Percentiles rank a stretch among this genome's conserved stretches.
These are phyloP conservation scores for Kurtzmaniella natalensis DNA, from an alignment of 1,139 yeast genomes.

Conservation along the genomic window DNA sequence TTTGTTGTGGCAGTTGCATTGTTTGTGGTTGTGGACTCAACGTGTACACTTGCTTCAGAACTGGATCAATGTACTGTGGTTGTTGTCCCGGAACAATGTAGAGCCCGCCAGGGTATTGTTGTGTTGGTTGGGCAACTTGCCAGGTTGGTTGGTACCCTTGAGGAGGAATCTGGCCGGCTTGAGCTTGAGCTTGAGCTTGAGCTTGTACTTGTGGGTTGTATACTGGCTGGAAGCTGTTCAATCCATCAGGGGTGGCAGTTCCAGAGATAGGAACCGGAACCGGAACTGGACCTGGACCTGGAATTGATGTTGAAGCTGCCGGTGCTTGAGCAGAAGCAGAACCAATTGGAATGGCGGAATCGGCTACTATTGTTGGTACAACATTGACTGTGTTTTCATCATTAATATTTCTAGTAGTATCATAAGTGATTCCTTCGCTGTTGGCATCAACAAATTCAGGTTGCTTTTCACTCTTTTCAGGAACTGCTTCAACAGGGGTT, in stretches of 20 bases:
- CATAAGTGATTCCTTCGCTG: too few species aligned
- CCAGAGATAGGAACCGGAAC: conserved; percentile 10
- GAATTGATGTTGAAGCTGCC: conserved; percentile 6
- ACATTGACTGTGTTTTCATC: not conserved
- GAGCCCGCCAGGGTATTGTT: conserved; percentile 5
- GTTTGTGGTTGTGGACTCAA: conserved; percentile 26
- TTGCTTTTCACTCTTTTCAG: too few species aligned
- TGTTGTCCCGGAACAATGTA: conserved; percentile 17
- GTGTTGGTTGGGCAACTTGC: too few species aligned
- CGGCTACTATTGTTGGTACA: not conserved
- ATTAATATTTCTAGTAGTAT: not conserved
- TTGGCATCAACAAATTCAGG: too few species aligned
- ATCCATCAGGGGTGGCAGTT: conserved; percentile 16
- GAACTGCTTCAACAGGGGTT: conserved; percentile 35
- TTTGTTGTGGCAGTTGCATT: conserved; percentile 8
- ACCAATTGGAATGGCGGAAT: not conserved
- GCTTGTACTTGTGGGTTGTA: not conserved
- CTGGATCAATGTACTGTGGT: conserved; percentile 44
- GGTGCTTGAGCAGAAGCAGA: not conserved
- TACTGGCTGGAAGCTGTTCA: too few species aligned
- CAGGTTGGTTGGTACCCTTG: too few species aligned
- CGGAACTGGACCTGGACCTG: conserved; percentile 8
- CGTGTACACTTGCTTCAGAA: conserved; percentile 43
- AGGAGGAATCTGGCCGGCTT: too few species aligned
- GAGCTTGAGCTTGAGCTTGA: conserved; percentile 4